A percentile compares a stretch with the other conserved stretches of the same genome.
Evolutionary conservation across 2,329 filamentous ascomycete species (phyloP).

Genomic region (Aschersonia sp.): DNA sequence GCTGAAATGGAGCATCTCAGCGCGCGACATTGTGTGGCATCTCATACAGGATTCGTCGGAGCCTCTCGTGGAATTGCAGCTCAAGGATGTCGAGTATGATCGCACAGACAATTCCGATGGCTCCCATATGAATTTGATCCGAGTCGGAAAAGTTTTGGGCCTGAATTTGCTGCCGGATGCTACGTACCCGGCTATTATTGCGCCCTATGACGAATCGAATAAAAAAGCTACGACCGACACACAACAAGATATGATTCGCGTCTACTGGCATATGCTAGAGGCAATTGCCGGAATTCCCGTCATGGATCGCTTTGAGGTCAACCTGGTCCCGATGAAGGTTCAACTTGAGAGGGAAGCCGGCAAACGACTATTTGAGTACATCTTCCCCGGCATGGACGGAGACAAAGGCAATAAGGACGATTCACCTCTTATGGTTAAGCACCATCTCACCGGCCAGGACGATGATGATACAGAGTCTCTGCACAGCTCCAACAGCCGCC

Average conservation of each 20-base stretch:
- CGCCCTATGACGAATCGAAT: conserved; percentile 65
- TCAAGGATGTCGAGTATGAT: conserved; percentile 83
- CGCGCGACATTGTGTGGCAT: conserved; percentile 94
- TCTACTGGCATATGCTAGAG: conserved; percentile 97
- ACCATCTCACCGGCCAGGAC: conserved; percentile 21
- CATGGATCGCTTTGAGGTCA: conserved; percentile 92
- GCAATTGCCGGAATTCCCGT: conserved; percentile 95
- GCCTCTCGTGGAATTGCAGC: conserved; percentile 81
- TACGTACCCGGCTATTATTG: conserved; percentile 91
- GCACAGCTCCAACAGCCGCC: conserved; percentile 22
- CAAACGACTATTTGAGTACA: conserved; percentile 89
- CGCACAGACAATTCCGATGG: conserved; percentile 94
- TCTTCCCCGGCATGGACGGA: conserved; percentile 74
- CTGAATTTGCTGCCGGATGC: conserved; percentile 83
- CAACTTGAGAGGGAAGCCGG: conserved; percentile 88
- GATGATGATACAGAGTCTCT: conserved; percentile 33
- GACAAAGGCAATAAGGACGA: conserved; percentile 40
- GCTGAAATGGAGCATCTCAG: conserved; percentile 85
- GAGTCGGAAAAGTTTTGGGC: conserved; percentile 76
- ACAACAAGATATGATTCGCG: conserved; percentile 68
- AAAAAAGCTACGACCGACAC: conserved; percentile 24
- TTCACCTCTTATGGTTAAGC: conserved; percentile 37
- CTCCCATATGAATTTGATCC: conserved; percentile 84
- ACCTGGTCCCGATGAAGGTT: conserved; percentile 81
- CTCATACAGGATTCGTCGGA: conserved; percentile 76